These are phyloP conservation scores for Blastomyces silverae DNA, from an alignment of 2,329 filamentous ascomycete species.

Conservation along the genomic window DNA sequence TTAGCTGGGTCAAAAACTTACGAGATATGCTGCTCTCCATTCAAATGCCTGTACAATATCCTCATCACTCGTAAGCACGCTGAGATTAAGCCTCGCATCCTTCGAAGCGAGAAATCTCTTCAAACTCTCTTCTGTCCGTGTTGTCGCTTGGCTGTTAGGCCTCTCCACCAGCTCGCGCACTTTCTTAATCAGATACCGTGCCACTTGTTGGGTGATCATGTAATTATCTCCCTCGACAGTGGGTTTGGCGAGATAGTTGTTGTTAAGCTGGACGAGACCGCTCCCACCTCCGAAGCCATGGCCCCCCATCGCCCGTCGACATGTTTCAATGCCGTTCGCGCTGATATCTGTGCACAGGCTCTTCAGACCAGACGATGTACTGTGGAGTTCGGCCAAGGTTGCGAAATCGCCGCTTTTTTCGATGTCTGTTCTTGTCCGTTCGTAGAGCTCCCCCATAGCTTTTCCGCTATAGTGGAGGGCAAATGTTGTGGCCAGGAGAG, in stretches of 20 bases:
- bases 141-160: constrained; percentile 5
- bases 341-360: constrained; percentile 49
- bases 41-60: constrained; percentile 42
- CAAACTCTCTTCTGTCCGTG: constrained; percentile 17
- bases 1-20: constrained; percentile 13
- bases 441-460: constrained; percentile 48
- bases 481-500: constrained; percentile 49
- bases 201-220: constrained; percentile 53
- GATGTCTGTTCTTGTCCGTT: constrained; percentile 41
- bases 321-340: constrained; percentile 50
- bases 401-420: constrained; percentile 45
- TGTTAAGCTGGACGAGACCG: constrained; percentile 48
- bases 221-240: constrained; percentile 53
- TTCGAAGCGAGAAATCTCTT: constrained; percentile 30
- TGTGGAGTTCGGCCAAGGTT: constrained; percentile 47
- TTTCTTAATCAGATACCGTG: constrained; percentile 48
- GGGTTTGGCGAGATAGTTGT: constrained; percentile 47
- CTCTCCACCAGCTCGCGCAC: constrained; percentile 38
- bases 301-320: constrained; percentile 48
- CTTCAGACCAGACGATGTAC: constrained; percentile 49
- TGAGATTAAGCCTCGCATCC: constrained; percentile 25
- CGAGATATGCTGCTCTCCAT: constrained; percentile 41
- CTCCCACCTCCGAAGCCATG: constrained; percentile 50
- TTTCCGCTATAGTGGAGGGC: constrained; percentile 42
- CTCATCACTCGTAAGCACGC: constrained; percentile 32